A percentile compares a stretch with the other conserved stretches of the same genome.
These are phyloP conservation scores for Globisporangium irregulare DNA, from an alignment of 352 stramenopile species.

Conservation along the genomic window DNA sequence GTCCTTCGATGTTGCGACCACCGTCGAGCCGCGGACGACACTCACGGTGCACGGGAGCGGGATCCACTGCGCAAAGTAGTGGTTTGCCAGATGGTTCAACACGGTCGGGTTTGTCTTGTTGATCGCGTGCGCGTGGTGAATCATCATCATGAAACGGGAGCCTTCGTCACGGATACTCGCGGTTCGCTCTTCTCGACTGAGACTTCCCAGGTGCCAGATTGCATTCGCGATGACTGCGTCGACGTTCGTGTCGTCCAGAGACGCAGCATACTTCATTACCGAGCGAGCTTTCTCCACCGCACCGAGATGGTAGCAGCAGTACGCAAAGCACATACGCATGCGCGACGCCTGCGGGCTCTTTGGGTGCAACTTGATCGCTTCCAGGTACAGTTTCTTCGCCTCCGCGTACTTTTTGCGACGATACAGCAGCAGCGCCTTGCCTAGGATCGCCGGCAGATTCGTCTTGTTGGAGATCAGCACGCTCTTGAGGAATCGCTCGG, in stretches of 20 bases:
- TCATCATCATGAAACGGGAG: conserved; percentile 89
- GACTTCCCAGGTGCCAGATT: conserved; percentile 88
- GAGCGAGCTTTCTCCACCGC: conserved; percentile 83
- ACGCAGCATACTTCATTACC: conserved; percentile 84
- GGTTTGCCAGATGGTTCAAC: conserved; percentile 97
- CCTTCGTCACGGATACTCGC: conserved; percentile 84
- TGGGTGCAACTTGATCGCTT: conserved; percentile 94
- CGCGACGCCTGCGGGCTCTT: conserved; percentile 85
- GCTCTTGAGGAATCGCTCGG: conserved; percentile 90
- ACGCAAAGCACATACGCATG: conserved; percentile 95
- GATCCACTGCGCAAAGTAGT: conserved; percentile 98
- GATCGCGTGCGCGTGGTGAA: conserved; percentile 88
- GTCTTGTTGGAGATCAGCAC: conserved; percentile 88
- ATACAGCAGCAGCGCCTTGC: conserved; percentile 83
- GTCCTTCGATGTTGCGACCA: conserved; percentile 86
- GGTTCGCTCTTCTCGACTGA: conserved; percentile 68
- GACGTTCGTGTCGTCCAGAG: conserved; percentile 90
- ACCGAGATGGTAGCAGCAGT: conserved; percentile 95
- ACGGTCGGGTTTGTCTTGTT: conserved; percentile 90
- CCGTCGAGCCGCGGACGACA: conserved; percentile 80
- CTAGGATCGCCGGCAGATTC: conserved; percentile 85
- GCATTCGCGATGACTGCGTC: conserved; percentile 93
- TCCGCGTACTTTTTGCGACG: conserved; percentile 86
- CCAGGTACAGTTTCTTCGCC: conserved; percentile 92
- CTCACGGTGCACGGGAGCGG: conserved; percentile 85